Base-by-base conservation (phyloP, 2,329 filamentous ascomycete species). In the Aspergillus arachidicola region DNA sequence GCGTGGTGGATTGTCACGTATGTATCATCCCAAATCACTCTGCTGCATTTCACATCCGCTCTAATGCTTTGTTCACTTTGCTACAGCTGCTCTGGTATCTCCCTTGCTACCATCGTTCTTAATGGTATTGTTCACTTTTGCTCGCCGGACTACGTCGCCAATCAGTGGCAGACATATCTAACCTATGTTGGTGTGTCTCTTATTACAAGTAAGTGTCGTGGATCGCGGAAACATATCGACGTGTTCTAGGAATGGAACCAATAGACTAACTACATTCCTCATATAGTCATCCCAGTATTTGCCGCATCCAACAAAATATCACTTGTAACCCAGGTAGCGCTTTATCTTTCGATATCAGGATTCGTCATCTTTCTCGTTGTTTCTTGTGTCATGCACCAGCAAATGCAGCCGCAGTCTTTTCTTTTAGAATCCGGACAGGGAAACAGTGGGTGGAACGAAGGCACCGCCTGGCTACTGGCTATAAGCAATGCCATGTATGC, bases 401-500 rank as follows among this genome's bases (percentile, higher is more conserved):
- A 61, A 19, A 26, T 51, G 4, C 46, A 58, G 21, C n/a, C 28
- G 1, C 19, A 45, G n/a, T 59, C 54, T 6, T 63, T 28, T n/a
- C 19, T 63, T 21, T 23, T 65, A 1, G n/a, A 45, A 21, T 59
- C 58, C 1, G 28, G 34, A 9, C 32, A 59, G 19, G 64, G 61
- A 19, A 59, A 50, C 4, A 64, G 61, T 58, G 64, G 64, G 5
- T 65, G 64, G 61, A 41, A 34, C 11, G 28, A 30, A n/a, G 64
- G 61, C 3, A 57, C 55, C 30, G 61, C 64, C 16, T 65, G 64
- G 64, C 21, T 62, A n/a, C 51, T 64, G 14, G 57, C 58, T 11
- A 64, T 63, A 12, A 65, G 60, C n/a, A 64, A 63, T n/a, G 64
- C 66, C 57, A 69, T 70, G 66, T 71, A 69, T 41, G 57, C 61